These are phyloP conservation scores for Rhodotorula glutinis DNA, from an alignment of 1,284 basidiomycete genomes.

Conservation along the genomic window DNA sequence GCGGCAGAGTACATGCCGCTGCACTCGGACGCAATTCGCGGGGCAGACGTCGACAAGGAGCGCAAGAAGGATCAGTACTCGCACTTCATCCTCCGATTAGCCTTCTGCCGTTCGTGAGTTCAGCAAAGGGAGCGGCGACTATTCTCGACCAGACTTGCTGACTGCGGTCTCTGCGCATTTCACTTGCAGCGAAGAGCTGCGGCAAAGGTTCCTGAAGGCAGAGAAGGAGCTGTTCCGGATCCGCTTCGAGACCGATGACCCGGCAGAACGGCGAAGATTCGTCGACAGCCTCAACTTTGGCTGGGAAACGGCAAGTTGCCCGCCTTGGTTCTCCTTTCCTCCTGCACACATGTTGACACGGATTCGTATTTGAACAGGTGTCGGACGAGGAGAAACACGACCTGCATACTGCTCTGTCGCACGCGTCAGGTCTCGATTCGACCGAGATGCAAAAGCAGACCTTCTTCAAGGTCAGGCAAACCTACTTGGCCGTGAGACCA, in stretches of 20 bases:
- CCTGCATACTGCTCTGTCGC: constrained; percentile 55
- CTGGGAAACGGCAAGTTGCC: constrained; percentile 58
- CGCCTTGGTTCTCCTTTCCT: constrained; percentile 51
- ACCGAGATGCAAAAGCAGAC: constrained; percentile 54
- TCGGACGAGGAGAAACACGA: constrained; percentile 59
- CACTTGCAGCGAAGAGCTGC: constrained; percentile 73
- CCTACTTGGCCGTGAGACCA: too few species aligned
- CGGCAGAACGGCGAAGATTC: constrained; percentile 65
- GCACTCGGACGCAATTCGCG: constrained; percentile 58
- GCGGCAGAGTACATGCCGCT: constrained; percentile 72
- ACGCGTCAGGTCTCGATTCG: constrained; percentile 48
- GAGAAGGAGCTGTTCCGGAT: constrained; percentile 81
- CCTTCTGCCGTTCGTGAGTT: constrained; percentile 93
- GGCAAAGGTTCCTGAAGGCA: constrained; percentile 82
- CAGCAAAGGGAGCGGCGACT: too few species aligned
- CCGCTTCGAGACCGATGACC: constrained; percentile 72
- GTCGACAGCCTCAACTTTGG: constrained; percentile 72
- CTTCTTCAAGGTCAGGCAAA: constrained; percentile 63
- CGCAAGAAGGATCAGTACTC: constrained; percentile 83
- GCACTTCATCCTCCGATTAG: constrained; percentile 90
- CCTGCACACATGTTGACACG: too few species aligned
- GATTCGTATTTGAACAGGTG: constrained; percentile 53
- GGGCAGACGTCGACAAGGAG: constrained; percentile 55
- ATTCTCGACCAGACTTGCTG: background rate
- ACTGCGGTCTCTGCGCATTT: background rate